phyloP scores from a whole-genome alignment of 768 basidiomycete genomes.

The Myochromella boudieri region DNA sequence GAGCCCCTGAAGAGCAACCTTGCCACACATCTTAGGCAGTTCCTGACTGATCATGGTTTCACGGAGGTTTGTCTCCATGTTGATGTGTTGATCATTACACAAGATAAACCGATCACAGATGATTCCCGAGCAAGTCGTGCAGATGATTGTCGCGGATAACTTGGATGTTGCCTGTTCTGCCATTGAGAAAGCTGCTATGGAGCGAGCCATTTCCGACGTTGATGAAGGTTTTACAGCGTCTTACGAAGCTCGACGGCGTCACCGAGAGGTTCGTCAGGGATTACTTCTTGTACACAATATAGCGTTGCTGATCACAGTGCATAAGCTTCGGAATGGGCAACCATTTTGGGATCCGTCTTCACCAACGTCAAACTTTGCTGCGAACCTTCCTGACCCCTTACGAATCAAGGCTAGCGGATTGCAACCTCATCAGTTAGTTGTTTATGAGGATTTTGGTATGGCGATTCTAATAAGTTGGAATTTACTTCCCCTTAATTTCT shows the following conservation, averaged over 20 bases:
- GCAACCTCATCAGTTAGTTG: slow-evolving; percentile 75
- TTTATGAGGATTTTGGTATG: slow-evolving; percentile 94
- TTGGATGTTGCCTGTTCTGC: slow-evolving; percentile 90
- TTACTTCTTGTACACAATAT: not conserved
- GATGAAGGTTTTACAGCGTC: slow-evolving; percentile 85
- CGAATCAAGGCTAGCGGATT: slow-evolving; percentile 84
- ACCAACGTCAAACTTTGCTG: slow-evolving; percentile 65
- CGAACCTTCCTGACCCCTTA: slow-evolving; percentile 82
- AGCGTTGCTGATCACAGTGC: slow-evolving; percentile 7
- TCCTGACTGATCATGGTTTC: slow-evolving; percentile 85
- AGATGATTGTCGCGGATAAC: slow-evolving; percentile 86
- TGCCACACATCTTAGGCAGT: slow-evolving; percentile 81
- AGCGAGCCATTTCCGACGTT: slow-evolving; percentile 88
- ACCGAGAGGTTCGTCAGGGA: slow-evolving; percentile 67
- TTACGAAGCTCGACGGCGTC: slow-evolving; percentile 81
- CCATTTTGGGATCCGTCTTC: slow-evolving; percentile 90
- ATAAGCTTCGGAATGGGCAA: slow-evolving; percentile 62
- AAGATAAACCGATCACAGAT: slow-evolving; percentile 27
- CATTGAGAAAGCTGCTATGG: slow-evolving; percentile 98
- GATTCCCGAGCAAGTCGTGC: slow-evolving; percentile 77
- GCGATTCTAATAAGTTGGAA: too few relatives aligned
- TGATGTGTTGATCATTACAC: not conserved
- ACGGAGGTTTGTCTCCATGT: slow-evolving; percentile 55
- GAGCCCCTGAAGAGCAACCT: slow-evolving; percentile 94
- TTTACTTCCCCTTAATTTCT: slow-evolving; percentile 6